These are phyloP conservation scores for Apiotrichum mycotoxinovorans DNA, from an alignment of 1,284 basidiomycete genomes.

Conservation along the genomic window DNA sequence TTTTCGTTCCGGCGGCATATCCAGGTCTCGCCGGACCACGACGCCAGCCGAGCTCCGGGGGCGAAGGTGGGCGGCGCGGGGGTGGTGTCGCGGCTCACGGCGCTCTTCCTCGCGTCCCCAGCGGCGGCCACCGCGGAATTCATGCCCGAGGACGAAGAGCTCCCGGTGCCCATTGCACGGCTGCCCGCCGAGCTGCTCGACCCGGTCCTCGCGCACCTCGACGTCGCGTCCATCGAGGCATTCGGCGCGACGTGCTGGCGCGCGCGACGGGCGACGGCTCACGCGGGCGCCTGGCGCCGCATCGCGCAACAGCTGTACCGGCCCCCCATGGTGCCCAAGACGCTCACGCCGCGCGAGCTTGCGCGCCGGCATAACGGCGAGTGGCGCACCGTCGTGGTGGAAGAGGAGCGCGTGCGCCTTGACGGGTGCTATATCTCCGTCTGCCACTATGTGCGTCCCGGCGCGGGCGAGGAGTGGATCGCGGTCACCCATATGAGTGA, in stretches of 20 bases:
- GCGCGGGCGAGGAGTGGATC: slow-evolving; percentile 76
- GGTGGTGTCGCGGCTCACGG: neutral
- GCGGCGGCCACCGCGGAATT: slow-evolving; percentile 50
- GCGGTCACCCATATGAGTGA: slow-evolving; percentile 54
- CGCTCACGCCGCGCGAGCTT: slow-evolving; percentile 40
- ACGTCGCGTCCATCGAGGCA: slow-evolving; percentile 66
- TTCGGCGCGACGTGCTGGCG: slow-evolving; percentile 70
- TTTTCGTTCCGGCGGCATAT: slow-evolving; percentile 46
- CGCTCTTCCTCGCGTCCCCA: slow-evolving; percentile 1
- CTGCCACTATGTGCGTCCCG: slow-evolving; percentile 71
- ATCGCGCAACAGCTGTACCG: slow-evolving; percentile 61
- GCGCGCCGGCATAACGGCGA: slow-evolving; percentile 59
- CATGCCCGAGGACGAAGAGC: slow-evolving; percentile 63
- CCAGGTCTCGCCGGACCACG: slow-evolving; percentile 45
- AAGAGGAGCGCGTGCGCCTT: slow-evolving; percentile 73
- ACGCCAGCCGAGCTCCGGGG: no score
- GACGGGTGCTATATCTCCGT: slow-evolving; percentile 87
- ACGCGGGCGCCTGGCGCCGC: slow-evolving; percentile 61
- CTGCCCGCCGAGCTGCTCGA: slow-evolving; percentile 75
- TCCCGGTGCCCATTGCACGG: slow-evolving; percentile 57
- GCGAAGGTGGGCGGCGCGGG: neutral
- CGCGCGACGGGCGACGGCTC: slow-evolving; percentile 65
- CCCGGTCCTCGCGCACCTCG: slow-evolving; percentile 57
- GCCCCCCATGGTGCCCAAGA: slow-evolving; percentile 55
- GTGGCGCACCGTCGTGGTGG: slow-evolving; percentile 70